Evolutionary conservation across 2,329 filamentous ascomycete species (phyloP).

Genomic region (Aspergillus luchuensis): DNA sequence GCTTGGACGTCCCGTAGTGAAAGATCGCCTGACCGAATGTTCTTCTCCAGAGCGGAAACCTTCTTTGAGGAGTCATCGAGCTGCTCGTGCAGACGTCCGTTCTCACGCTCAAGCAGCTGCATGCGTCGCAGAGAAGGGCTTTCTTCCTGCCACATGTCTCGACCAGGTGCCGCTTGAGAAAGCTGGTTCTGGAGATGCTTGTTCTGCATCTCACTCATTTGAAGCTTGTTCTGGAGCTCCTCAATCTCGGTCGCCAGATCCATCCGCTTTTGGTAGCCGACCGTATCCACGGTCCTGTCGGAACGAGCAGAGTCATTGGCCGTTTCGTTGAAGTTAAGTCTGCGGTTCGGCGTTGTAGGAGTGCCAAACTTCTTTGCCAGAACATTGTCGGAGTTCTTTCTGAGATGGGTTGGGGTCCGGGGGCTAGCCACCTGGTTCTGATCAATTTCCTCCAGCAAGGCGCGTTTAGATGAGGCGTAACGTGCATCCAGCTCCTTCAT

Average conservation of each 20-base stretch:
- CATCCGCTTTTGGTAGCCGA: conserved; percentile 84
- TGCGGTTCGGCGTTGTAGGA: conserved; percentile 74
- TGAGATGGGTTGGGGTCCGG: conserved; percentile 72
- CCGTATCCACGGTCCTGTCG: conserved; percentile 79
- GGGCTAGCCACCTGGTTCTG: conserved; percentile 73
- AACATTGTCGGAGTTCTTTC: conserved; percentile 59
- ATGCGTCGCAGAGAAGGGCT: conserved; percentile 78
- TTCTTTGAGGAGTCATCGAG: conserved; percentile 93
- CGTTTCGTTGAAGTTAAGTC: conserved; percentile 66
- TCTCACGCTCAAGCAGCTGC: conserved; percentile 89
- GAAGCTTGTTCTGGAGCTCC: conserved; percentile 88
- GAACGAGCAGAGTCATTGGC: conserved; percentile 76
- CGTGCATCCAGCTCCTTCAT: conserved; percentile 65
- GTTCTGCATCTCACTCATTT: conserved; percentile 93
- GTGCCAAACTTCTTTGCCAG: conserved; percentile 67
- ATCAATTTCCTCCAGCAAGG: conserved; percentile 83
- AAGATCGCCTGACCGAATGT: conserved; percentile 81
- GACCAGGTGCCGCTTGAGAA: conserved; percentile 65
- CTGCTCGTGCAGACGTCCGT: conserved; percentile 88
- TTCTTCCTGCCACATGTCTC: conserved; percentile 68
- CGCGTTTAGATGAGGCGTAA: conserved; percentile 67
- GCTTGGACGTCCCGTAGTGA: conserved; percentile 89
- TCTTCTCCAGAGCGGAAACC: conserved; percentile 84
- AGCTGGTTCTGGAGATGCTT: conserved; percentile 87
- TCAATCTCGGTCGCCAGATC: conserved; percentile 89